A percentile compares a stretch with the other conserved stretches of the same genome.
phyloP scores from a whole-genome alignment of 192 early-diverging fungal genomes.

The Spizellomyces sp. region DNA sequence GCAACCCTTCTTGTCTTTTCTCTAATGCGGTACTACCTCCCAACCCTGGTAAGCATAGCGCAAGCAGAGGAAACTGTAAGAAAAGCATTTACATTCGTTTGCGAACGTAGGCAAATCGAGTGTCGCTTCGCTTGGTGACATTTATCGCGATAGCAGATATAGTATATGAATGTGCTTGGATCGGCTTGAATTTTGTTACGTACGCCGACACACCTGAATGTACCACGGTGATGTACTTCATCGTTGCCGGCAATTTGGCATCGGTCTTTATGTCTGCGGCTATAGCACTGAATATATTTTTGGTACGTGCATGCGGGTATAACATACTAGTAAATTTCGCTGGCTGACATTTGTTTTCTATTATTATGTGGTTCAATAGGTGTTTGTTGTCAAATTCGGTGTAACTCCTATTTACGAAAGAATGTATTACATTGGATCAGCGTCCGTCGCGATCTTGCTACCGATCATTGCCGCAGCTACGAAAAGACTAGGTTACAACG shows the following conservation, averaged over 20 bases:
- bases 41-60: not conserved
- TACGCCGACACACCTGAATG: not conserved
- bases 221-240: not conserved
- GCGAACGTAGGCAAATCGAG: not conserved
- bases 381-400: slow-evolving; percentile 7
- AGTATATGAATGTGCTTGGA: not conserved
- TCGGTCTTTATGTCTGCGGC: not conserved
- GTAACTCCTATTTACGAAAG: slow-evolving; percentile 4
- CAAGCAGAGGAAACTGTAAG: too few species aligned
- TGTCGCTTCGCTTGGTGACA: not conserved
- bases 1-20: not conserved
- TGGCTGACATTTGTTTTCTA: too few species aligned
- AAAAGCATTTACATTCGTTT: too few species aligned
- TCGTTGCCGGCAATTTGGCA: not conserved
- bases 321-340: too few species aligned
- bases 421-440: not conserved
- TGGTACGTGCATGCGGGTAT: not conserved
- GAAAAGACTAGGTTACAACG: slow-evolving; percentile 6
- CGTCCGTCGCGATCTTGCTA: not conserved
- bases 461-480: slow-evolving; percentile 2
- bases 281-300: slow-evolving; percentile 4
- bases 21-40: not conserved
- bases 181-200: not conserved
- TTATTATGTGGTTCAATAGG: too few species aligned
- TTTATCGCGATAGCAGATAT: not conserved